Evolutionary conservation across 2,329 filamentous ascomycete genomes (phyloP).

Genomic region (Alternaria alternata): DNA sequence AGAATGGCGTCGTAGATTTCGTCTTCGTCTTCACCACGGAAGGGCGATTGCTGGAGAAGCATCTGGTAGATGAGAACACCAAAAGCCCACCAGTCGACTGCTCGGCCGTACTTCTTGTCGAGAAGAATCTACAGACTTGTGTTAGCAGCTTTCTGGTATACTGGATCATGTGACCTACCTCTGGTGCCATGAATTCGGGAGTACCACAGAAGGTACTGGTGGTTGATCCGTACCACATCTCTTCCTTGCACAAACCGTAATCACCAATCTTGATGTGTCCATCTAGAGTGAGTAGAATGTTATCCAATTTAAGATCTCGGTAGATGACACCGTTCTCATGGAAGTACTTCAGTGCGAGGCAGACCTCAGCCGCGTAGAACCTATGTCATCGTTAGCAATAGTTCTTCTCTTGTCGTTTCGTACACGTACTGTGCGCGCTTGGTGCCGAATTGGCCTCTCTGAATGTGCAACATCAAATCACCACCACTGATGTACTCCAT

Average conservation of each 20-base stretch:
- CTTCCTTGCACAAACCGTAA: slow-evolving; percentile 98
- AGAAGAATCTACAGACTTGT: slow-evolving; percentile 74
- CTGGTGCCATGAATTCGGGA: slow-evolving; percentile 99
- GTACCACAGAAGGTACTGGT: slow-evolving; percentile 99
- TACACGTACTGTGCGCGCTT: slow-evolving; percentile 88
- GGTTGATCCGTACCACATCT: slow-evolving; percentile 98
- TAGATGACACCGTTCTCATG: slow-evolving; percentile 99
- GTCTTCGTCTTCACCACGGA: slow-evolving; percentile 98
- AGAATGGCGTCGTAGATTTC: slow-evolving; percentile 99
- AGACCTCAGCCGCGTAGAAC: slow-evolving; percentile 98
- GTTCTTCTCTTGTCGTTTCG: neutral
- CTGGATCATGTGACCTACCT: slow-evolving; percentile 65
- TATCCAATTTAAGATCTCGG: slow-evolving; percentile 79
- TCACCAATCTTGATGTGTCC: slow-evolving; percentile 99
- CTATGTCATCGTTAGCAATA: slow-evolving; percentile 54
- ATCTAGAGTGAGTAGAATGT: slow-evolving; percentile 92
- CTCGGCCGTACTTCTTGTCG: slow-evolving; percentile 97
- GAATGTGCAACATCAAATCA: slow-evolving; percentile 98
- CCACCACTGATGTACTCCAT: slow-evolving; percentile 99
- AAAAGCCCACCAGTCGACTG: slow-evolving; percentile 99
- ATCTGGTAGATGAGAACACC: slow-evolving; percentile 99
- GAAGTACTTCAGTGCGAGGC: slow-evolving; percentile 97
- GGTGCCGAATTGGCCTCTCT: slow-evolving; percentile 92
- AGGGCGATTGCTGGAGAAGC: slow-evolving; percentile 97
- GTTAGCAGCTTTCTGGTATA: neutral